A percentile compares a stretch with the other conserved stretches of the same genome.
Evolutionary conservation across 768 basidiomycete species (phyloP).

Genomic region (Russula abietina): DNA sequence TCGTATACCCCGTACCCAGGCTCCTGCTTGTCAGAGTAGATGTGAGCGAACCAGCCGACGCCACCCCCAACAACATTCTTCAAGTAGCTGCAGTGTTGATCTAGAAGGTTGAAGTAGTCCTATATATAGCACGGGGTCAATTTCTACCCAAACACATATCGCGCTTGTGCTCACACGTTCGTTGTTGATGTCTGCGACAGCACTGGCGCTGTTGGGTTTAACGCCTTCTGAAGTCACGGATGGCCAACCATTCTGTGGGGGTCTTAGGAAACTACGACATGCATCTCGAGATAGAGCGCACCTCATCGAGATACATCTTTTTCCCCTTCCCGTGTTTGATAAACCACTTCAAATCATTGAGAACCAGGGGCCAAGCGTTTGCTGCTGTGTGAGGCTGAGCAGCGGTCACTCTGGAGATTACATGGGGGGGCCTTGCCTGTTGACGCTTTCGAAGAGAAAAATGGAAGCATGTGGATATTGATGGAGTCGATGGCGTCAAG

Average conservation of each 20-base stretch:
- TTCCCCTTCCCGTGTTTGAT: constrained; percentile 55
- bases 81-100: constrained; percentile 56
- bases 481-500: constrained; percentile 57
- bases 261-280: background rate
- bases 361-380: constrained; percentile 57
- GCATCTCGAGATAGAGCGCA: constrained; percentile 26
- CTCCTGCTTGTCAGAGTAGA: constrained; percentile 60
- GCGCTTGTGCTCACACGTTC: constrained; percentile 39
- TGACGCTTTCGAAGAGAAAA: constrained; percentile 54
- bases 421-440: constrained; percentile 37
- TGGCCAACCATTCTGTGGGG: constrained; percentile 70
- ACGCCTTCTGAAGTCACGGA: constrained; percentile 55
- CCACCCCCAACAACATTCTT: constrained; percentile 58
- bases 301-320: constrained; percentile 73
- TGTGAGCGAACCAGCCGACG: constrained; percentile 81
- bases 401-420: background rate
- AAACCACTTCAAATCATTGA: constrained; percentile 60
- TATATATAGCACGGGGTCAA: constrained; percentile 32
- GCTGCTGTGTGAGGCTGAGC: constrained; percentile 35
- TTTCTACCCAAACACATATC: background rate
- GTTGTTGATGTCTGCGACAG: constrained; percentile 55
- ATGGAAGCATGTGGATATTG: constrained; percentile 66
- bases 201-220: constrained; percentile 56
- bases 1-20: constrained; percentile 70
- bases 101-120: constrained; percentile 63